A percentile compares a stretch with the other conserved stretches of the same genome.
phyloP scores from a whole-genome alignment of 2,329 filamentous ascomycete species.

The Coniosporium uncinatum region DNA sequence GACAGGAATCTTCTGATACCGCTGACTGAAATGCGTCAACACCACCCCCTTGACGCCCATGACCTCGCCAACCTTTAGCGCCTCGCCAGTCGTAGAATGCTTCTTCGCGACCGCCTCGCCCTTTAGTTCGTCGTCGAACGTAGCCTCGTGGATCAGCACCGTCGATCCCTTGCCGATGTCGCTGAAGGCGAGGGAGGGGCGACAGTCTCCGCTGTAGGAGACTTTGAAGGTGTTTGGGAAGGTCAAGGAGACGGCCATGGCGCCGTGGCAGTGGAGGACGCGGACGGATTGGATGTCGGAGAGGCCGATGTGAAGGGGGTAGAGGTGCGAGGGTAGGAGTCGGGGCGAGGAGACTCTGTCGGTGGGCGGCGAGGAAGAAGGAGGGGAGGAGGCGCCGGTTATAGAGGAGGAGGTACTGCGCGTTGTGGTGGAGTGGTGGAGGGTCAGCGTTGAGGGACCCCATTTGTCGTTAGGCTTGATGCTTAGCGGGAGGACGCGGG shows the following conservation, averaged over 20 bases:
- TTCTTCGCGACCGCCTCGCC: conserved; percentile 82
- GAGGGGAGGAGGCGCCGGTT: background rate
- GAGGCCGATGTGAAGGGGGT: conserved; percentile 54
- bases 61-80: conserved; percentile 65
- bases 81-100: conserved; percentile 86
- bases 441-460: background rate
- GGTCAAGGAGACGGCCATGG: conserved; percentile 72
- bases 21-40: conserved; percentile 92
- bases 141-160: conserved; percentile 91
- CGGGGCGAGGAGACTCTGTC: conserved; percentile 23
- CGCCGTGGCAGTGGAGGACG: conserved; percentile 76
- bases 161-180: conserved; percentile 69
- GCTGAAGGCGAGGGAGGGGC: conserved; percentile 68
- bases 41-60: conserved; percentile 81
- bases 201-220: conserved; percentile 91
- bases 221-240: conserved; percentile 79
- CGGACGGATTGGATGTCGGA: conserved; percentile 56
- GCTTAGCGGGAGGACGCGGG: conserved; percentile 46
- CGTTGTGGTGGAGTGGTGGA: background rate
- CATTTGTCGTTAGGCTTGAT: conserved; percentile 21
- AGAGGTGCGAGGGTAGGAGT: conserved; percentile 21
- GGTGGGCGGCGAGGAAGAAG: conserved; percentile 14
- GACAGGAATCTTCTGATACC: conserved; percentile 73
- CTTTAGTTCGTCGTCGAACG: conserved; percentile 81
- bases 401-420: background rate